Conservation (phyloP, 2,329 filamentous ascomycete species). For the Fusarium dlaminii region DNA sequence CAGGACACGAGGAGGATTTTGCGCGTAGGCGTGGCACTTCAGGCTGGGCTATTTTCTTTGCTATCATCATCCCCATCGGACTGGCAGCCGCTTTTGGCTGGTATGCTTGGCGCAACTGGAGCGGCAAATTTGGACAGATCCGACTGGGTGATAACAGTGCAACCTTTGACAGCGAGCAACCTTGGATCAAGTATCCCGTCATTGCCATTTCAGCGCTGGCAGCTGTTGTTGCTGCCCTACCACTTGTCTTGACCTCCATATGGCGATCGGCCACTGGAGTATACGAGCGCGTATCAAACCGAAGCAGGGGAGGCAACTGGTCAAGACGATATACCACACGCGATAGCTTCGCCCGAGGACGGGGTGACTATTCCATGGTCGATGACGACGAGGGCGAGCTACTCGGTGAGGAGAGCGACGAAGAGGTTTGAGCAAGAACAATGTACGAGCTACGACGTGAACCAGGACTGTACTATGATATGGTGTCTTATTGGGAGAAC, state of each 20-base stretch:
- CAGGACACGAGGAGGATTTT: constrained; percentile 84
- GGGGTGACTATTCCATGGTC: constrained; percentile 87
- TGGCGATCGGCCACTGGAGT: constrained; percentile 72
- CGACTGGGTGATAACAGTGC: constrained; percentile 77
- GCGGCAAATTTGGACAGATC: constrained; percentile 90
- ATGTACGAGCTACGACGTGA: constrained; percentile 31
- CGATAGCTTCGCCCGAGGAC: constrained; percentile 85
- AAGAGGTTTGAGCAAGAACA: constrained; percentile 68
- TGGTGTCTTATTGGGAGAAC: constrained; percentile 18
- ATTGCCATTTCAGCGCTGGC: constrained; percentile 73
- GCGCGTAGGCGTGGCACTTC: constrained; percentile 74
- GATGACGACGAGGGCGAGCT: constrained; percentile 96
- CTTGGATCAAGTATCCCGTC: constrained; percentile 85
- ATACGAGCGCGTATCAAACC: constrained; percentile 61
- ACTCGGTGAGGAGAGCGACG: constrained; percentile 91
- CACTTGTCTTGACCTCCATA: constrained; percentile 75
- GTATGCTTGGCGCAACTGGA: constrained; percentile 87
- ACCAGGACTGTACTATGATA: constrained; percentile 17
- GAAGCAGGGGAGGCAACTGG: constrained; percentile 58
- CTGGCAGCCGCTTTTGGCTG: constrained; percentile 79
- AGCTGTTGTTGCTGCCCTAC: constrained; percentile 69
- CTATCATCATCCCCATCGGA: constrained; percentile 78
- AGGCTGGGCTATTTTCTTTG: constrained; percentile 83
- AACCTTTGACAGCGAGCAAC: constrained; percentile 73
- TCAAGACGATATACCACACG: constrained; percentile 84